Base-by-base conservation (phyloP, 768 basidiomycete genomes). In the Macrocybe gigantea region DNA sequence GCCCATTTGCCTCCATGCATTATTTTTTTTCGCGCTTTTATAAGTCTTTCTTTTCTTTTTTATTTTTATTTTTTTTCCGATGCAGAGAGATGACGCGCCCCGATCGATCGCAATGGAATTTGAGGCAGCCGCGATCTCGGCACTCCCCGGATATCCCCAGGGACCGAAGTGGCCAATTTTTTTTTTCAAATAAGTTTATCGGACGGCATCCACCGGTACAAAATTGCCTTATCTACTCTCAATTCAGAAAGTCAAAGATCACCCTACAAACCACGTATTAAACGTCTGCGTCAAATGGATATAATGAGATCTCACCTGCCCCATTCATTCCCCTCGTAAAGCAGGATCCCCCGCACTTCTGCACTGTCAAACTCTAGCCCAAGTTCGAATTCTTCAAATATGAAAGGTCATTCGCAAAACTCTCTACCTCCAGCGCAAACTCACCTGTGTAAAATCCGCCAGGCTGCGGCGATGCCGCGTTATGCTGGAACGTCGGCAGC, bases 351-450 rank as follows among this genome's bases (percentile, higher is more conserved):
- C 48, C 90, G 83, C 57, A 92, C 88, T 68, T 92, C 89, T 48
- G 84, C 88, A 53, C 88, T 88, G 61, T 92, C 88, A 57, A 92
- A 66, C 65, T 89, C 89, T 50, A 92, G 66, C 6, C 84, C 89
- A 3, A 92, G 77, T 61, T 91, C 88, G 54, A 91, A 93, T 60
- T 91, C 88, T 89, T 38, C 38, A 37, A 36, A 47, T 53, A n/a
- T 39, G 6, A 58, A 47, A 59, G 50, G 32, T 42, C 37, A 37
- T 41, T 36, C 15, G 38, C 39, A 44, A 15, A 22, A 44, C 42
- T 31, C 32, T 22, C 39, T 13, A 38, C 31, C 31, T 38, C 44
- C 30, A 6, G 30, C 13, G 7, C 38, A 34, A 33, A 60, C 75
- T 50, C 53, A 85, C 86, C 88, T 44, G 87, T 88, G 59, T 88